phyloP scores from a whole-genome alignment of 164 flowering plant species.

The Kalanchoe fedtschenkoi region DNA sequence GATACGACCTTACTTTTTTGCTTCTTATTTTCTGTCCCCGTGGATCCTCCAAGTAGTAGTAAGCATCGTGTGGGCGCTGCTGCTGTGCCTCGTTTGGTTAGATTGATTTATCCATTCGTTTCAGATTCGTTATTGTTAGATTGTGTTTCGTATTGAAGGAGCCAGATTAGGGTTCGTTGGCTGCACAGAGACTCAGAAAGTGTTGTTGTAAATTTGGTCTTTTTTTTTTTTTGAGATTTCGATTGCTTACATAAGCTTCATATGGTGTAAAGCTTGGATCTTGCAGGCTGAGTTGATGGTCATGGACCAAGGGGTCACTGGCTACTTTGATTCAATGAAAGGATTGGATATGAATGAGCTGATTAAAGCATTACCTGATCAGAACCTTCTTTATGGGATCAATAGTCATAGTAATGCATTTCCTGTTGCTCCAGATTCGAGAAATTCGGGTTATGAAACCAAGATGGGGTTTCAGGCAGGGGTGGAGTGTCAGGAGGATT shows the following conservation, averaged over 20 bases:
- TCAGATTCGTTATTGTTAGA: not conserved
- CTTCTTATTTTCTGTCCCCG: not conserved
- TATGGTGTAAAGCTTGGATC: not conserved
- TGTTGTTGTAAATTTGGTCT: not conserved
- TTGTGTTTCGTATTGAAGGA: not conserved
- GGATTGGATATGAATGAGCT: constrained; percentile 1
- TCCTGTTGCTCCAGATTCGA: not conserved
- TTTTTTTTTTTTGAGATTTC: too few relatives aligned
- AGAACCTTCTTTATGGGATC: not conserved
- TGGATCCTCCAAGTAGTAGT: not conserved
- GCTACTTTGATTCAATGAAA: not conserved
- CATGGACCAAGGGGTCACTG: not conserved
- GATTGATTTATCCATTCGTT: not conserved
- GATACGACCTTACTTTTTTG: not conserved
- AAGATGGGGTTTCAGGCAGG: not conserved
- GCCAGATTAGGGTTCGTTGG: too few relatives aligned
- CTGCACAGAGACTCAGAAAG: not conserved
- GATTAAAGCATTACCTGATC: not conserved
- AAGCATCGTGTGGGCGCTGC: not conserved
- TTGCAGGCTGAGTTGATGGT: not conserved
- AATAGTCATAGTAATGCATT: not conserved
- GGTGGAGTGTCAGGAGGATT: constrained; percentile 28
- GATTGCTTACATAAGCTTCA: not conserved
- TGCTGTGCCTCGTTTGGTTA: not conserved
- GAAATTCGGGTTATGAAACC: not conserved